Base-by-base conservation (phyloP, 2,329 filamentous ascomycete species). In the Cladophialophora psammophila region DNA sequence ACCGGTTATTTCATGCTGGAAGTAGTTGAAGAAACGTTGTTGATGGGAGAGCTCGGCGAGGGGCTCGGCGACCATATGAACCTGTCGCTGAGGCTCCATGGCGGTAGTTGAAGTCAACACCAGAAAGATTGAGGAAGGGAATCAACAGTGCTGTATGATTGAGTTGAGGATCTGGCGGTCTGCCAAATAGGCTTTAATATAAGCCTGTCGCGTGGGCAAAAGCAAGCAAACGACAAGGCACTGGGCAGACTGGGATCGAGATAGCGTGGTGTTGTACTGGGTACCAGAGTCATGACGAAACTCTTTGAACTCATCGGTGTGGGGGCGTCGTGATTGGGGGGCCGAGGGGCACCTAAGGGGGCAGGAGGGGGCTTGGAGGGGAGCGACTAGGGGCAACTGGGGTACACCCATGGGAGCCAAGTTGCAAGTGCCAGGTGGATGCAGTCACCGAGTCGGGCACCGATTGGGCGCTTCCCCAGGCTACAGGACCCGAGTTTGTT, bases 21-120 rank as follows among this genome's bases (percentile, higher is more conserved):
- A 97, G 76, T 93, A 90, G 73, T 88, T 87, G 78, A 94, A 94
- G 82, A 97, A 97, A 42, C 88, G 88, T 75, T 94, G 90, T 72
- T 93, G 95, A 65, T 87, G 80, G 66, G 79, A 76, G 58, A 65
- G 55, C 12, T 69, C 66, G n/a, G 45, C 38, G 34, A 18, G 35
- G 3, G 61, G 15, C 3, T 69, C 59, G 13, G 45, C 55, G 34
- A 35, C 48, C 20, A 40, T 32, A 20, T 9, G 31, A n/a, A 42
- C 40, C 38, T 55, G 64, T 20, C 20, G 36, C 32, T 60, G 52
- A 42, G 66, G 40, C 18, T 53, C 65, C 64, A 64, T 65, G 50
- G 20, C 59, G 54, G 45, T 26, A 18, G 57, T 40, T 52, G 32
- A 38, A 48, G 26, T 42, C 18, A 35, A 54, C 6, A 18, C 45